phyloP scores from a whole-genome alignment of 768 basidiomycete genomes.

The Mycena indigotica region DNA sequence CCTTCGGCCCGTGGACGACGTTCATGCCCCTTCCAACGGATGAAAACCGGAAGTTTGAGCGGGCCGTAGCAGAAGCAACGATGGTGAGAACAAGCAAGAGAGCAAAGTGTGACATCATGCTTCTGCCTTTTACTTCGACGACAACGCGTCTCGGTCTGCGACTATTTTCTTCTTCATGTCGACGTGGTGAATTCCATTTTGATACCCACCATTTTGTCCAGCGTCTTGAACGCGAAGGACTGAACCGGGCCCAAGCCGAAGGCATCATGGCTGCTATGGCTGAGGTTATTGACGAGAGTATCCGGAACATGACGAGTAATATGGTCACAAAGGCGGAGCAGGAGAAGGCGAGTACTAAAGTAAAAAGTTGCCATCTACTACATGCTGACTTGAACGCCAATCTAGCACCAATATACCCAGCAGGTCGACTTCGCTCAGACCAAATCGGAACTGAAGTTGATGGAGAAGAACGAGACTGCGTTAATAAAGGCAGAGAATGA shows the following conservation, averaged over 20 bases:
- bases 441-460: constrained; percentile 93
- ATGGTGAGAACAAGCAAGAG: too few species aligned
- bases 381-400: neutral
- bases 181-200: constrained; percentile 69
- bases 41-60: too few species aligned
- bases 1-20: too few species aligned
- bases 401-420: constrained; percentile 87
- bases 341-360: constrained; percentile 77
- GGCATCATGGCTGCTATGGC: constrained; percentile 97
- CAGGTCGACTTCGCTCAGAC: constrained; percentile 97
- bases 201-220: constrained; percentile 96
- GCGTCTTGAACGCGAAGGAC: constrained; percentile 83
- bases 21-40: too few species aligned
- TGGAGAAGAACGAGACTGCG: constrained; percentile 95
- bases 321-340: constrained; percentile 97
- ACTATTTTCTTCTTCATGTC: neutral
- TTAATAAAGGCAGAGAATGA: constrained; percentile 97
- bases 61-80: too few species aligned
- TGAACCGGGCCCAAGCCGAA: constrained; percentile 90
- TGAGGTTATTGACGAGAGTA: constrained; percentile 96
- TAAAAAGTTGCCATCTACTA: neutral
- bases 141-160: constrained; percentile 6
- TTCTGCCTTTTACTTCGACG: neutral
- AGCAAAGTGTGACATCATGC: neutral
- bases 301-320: constrained; percentile 92